phyloP scores from a whole-genome alignment of 306 rosid species.

The Albizia julibrissin region DNA sequence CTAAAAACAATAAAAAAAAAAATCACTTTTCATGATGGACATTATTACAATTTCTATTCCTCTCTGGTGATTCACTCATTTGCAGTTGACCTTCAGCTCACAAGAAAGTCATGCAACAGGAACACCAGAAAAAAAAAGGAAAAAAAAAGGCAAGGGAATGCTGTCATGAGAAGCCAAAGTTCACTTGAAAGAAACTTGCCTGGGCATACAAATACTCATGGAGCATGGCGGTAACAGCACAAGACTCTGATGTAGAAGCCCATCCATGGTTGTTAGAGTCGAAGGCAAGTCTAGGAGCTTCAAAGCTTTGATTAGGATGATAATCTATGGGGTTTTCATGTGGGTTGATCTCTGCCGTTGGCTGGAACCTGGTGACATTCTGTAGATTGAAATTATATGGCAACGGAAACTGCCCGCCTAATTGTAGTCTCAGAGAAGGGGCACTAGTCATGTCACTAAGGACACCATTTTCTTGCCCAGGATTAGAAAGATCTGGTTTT shows the following conservation, averaged over 20 bases:
- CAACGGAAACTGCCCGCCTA: conserved; percentile 64
- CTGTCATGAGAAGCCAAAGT: conserved; percentile 19
- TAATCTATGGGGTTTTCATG: conserved; percentile 63
- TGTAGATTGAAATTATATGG: conserved; percentile 68
- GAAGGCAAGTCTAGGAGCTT: conserved; percentile 56
- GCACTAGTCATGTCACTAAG: conserved; percentile 40
- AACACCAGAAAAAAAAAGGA: neutral
- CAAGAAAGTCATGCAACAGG: conserved; percentile 17
- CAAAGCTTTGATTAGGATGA: conserved; percentile 70
- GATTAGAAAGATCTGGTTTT: conserved; percentile 24
- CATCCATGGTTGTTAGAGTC: conserved; percentile 67
- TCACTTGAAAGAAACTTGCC: conserved; percentile 27
- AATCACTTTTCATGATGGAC: neutral
- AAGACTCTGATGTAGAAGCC: conserved; percentile 80
- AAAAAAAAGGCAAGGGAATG: no score
- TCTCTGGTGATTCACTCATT: conserved; percentile 9
- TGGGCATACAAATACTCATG: conserved; percentile 33
- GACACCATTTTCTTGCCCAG: conserved; percentile 34
- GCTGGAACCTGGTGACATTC: conserved; percentile 61
- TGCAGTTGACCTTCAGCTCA: conserved; percentile 17
- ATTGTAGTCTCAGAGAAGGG: conserved; percentile 56
- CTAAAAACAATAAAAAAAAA: neutral
- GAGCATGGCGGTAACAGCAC: conserved; percentile 34
- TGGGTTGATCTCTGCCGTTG: conserved; percentile 55
- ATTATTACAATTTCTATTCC: neutral